These are phyloP conservation scores for Boletales sp. DNA, from an alignment of 768 basidiomycete species.

Conservation along the genomic window DNA sequence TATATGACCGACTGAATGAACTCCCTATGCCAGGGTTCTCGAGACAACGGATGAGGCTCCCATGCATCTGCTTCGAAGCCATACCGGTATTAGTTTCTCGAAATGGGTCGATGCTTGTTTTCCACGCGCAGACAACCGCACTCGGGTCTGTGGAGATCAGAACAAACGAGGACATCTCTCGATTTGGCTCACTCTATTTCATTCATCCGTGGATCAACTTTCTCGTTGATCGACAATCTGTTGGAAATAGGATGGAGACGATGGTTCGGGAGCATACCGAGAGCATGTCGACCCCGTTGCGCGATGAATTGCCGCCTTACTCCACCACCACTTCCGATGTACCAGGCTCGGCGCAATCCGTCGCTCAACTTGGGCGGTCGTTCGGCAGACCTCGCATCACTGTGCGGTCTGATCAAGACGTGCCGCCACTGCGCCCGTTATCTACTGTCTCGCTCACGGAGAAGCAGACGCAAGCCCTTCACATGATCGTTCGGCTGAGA, in stretches of 20 bases:
- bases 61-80: conserved; percentile 8
- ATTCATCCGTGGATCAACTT: conserved; percentile 16
- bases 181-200: not conserved
- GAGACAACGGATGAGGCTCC: conserved; percentile 3
- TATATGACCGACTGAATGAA: conserved; percentile 1
- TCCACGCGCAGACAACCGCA: not conserved
- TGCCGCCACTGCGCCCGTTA: not conserved
- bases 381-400: not conserved
- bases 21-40: conserved; percentile 3
- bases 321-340: too few relatives aligned
- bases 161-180: conserved; percentile 7
- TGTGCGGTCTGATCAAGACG: not conserved
- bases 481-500: too few relatives aligned
- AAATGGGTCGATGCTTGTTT: not conserved
- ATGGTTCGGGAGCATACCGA: not conserved
- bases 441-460: too few relatives aligned
- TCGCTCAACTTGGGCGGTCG: not conserved
- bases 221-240: conserved; percentile 3
- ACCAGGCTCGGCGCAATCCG: not conserved
- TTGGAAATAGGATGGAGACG: not conserved
- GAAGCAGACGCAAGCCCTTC: too few relatives aligned
- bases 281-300: not conserved
- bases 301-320: not conserved
- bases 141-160: conserved; percentile 9
- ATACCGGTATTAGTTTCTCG: not conserved